Evolutionary conservation across 2,329 filamentous ascomycete species (phyloP).

Genomic region (Westerdykella sp.): DNA sequence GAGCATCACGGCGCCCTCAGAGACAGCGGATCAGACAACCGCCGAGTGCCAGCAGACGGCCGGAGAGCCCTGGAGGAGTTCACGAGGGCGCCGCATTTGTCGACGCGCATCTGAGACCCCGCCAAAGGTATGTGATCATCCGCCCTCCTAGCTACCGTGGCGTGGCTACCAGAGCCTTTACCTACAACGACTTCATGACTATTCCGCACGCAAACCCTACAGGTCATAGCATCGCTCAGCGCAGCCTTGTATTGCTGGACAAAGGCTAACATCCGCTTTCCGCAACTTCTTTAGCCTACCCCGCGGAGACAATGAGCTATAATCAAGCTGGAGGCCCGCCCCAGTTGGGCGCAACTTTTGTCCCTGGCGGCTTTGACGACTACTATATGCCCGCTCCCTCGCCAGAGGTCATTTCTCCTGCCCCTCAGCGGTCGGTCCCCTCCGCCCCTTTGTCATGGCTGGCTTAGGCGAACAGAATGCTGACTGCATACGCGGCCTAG

Average conservation of each 20-base stretch:
- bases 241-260: constrained; percentile 13
- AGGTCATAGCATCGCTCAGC: constrained; percentile 12
- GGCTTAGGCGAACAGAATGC: not conserved
- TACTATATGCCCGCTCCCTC: constrained; percentile 54
- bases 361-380: constrained; percentile 61
- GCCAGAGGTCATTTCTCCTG: constrained; percentile 62
- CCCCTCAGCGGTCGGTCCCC: constrained; percentile 58
- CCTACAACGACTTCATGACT: constrained; percentile 5
- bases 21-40: no score
- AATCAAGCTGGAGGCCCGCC: constrained; percentile 28
- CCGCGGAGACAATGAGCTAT: constrained; percentile 28
- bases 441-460: constrained; percentile 1
- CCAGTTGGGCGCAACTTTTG: constrained; percentile 53
- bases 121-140: constrained; percentile 1
- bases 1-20: no score
- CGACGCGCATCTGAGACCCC: not conserved
- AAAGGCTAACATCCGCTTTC: constrained; percentile 20
- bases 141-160: not conserved
- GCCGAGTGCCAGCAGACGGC: no score
- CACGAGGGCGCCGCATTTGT: no score
- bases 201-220: not conserved
- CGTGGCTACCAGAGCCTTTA: not conserved
- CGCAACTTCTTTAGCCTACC: constrained; percentile 7
- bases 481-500: constrained; percentile 43
- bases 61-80: no score